Evolutionary conservation across 2,329 filamentous ascomycete genomes (phyloP), one percentile per base, ranked within the genome.

Genomic region (Phyllosticta citribraziliensis): DNA sequence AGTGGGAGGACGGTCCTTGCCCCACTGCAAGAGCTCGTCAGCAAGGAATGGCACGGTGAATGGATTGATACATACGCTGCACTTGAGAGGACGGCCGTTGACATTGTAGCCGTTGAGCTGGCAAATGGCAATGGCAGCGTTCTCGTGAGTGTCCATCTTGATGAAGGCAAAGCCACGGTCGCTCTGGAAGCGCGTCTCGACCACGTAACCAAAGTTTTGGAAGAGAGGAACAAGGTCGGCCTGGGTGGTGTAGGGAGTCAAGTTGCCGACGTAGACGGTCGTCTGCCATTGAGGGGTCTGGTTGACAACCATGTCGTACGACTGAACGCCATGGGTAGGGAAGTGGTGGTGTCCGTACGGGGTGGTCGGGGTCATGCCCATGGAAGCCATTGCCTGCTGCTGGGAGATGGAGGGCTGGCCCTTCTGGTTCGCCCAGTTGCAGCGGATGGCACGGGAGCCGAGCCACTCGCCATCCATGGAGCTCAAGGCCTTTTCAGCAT

Each of bases 351-450:
- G 92, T 35, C 93, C 94, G 70, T 92, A 99, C 12, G 93, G 91
- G 55, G 92, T 97, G 30, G 93, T 96, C 5, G 94, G 94, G 25
- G 93, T 96, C 88, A 99, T 92, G 72, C 94, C 94, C 90, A 97
- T 96, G 63, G 91, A 88, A 64, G 88, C 88, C 91, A 99, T 94
- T 47, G 91, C 91, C 76, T 96, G 91, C 78, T 97, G 94, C 78
- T 99, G 93, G 56, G 92, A 91, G 75, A 97, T 97, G 1, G 94
- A 97, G 61, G 94, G 94, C 72, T 99, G 94, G n/a, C 94, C 94
- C 81, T 99, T 99, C 73, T 99, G 94, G 79, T 99, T 99, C 64
- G 94, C 94, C 94, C 94, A 99, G 81, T 99, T 99, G 84, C 93
- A 97, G 68, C 94, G 92, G 72, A 99, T 99, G 51, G 94, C 94